These are phyloP conservation scores for Vanrija sp. DNA, from an alignment of 1,284 basidiomycete genomes.

Conservation along the genomic window DNA sequence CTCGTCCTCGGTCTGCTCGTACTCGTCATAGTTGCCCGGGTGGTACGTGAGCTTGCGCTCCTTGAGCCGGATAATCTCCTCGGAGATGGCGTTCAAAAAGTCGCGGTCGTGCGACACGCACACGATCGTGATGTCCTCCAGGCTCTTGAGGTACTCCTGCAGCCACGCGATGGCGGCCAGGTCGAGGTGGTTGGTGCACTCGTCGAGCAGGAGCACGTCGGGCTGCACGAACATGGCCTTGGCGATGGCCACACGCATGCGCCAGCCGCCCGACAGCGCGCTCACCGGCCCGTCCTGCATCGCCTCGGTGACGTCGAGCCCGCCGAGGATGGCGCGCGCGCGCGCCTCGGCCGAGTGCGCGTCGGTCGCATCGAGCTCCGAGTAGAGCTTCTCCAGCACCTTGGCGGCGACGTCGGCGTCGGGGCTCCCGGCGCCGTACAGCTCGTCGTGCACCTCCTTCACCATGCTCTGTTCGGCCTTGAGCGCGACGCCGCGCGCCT, in stretches of 20 bases:
- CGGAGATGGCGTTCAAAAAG: conserved; percentile 62
- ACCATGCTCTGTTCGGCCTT: conserved; percentile 15
- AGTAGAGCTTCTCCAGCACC: conserved; percentile 65
- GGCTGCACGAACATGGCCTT: conserved; percentile 50
- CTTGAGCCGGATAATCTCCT: conserved; percentile 65
- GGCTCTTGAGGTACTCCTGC: conserved; percentile 56
- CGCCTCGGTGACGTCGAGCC: conserved; percentile 61
- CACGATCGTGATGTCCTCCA: conserved; percentile 54
- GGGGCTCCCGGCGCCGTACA: background rate
- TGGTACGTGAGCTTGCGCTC: conserved; percentile 56
- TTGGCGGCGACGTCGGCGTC: conserved; percentile 5
- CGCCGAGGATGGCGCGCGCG: conserved; percentile 54
- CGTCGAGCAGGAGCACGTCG: conserved; percentile 49
- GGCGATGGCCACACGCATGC: conserved; percentile 57
- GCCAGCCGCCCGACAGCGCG: conserved; percentile 66
- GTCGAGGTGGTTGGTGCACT: conserved; percentile 53
- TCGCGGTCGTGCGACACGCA: conserved; percentile 66
- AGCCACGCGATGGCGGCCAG: conserved; percentile 51
- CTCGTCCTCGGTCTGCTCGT: conserved; percentile 18
- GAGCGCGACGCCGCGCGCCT: conserved; percentile 15
- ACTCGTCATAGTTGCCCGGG: conserved; percentile 21
- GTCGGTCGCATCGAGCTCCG: conserved; percentile 40
- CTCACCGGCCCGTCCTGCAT: conserved; percentile 55
- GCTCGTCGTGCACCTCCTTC: conserved; percentile 6
- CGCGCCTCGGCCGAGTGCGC: conserved; percentile 55